Percentiles rank a stretch among this genome's conserved stretches.
phyloP scores from a whole-genome alignment of 257 asterid species.

The Solanum neorickii region DNA sequence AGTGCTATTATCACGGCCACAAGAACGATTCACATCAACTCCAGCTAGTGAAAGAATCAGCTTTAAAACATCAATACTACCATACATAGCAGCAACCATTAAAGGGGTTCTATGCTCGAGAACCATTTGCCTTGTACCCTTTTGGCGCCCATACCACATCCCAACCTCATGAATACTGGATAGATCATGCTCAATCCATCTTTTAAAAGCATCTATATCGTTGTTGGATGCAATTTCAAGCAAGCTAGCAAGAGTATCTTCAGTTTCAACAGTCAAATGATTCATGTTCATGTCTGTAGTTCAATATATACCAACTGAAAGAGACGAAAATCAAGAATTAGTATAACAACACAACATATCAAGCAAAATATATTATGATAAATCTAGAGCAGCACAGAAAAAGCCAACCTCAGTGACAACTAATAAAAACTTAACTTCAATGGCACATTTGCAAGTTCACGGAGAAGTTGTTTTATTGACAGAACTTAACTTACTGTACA shows the following conservation, averaged over 20 bases:
- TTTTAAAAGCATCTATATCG: conserved; percentile 45
- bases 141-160: conserved; percentile 67
- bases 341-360: conserved; percentile 5
- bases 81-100: conserved; percentile 85
- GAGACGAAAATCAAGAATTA: conserved; percentile 10
- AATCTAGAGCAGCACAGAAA: neutral
- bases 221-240: conserved; percentile 81
- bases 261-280: conserved; percentile 38
- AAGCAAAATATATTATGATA: neutral
- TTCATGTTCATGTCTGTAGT: conserved; percentile 25
- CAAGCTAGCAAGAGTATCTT: conserved; percentile 43
- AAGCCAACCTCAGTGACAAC: neutral
- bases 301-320: conserved; percentile 16
- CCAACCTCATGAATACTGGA: conserved; percentile 49
- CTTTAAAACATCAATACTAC: conserved; percentile 54
- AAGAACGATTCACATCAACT: conserved; percentile 50
- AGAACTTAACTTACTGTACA: neutral
- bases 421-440: neutral
- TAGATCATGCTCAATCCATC: conserved; percentile 22
- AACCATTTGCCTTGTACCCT: conserved; percentile 69
- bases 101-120: conserved; percentile 69
- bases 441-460: neutral
- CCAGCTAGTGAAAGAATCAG: conserved; percentile 44
- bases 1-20: conserved; percentile 51
- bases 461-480: neutral